phyloP scores from a whole-genome alignment of 148 eudicot species.

The Spergularia bocconei region DNA sequence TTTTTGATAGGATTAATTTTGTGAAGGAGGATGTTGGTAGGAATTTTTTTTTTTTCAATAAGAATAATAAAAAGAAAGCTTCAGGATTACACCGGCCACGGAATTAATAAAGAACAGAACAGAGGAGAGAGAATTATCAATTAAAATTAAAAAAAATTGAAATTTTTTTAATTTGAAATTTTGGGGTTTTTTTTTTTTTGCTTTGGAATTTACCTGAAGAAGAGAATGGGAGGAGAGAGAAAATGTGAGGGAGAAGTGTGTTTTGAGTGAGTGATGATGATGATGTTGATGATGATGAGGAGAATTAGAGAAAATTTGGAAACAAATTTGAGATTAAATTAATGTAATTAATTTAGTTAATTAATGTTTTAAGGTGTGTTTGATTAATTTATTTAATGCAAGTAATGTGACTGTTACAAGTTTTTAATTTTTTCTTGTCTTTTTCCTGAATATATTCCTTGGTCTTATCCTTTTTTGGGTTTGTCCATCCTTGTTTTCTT shows the following conservation, averaged over 20 bases:
- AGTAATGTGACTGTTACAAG: too few species aligned
- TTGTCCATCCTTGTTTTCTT: too few species aligned
- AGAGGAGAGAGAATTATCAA: slow-evolving; percentile 6
- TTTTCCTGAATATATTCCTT: too few species aligned
- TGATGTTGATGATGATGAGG: not conserved
- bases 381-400: too few species aligned
- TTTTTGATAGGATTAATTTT: not conserved
- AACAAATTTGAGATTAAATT: too few species aligned
- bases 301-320: too few species aligned
- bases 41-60: too few species aligned
- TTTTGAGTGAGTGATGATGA: slow-evolving; percentile 4
- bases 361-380: too few species aligned
- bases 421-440: too few species aligned
- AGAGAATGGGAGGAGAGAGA: not conserved
- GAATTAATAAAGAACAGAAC: not conserved
- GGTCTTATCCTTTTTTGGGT: too few species aligned
- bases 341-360: too few species aligned
- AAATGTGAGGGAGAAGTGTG: not conserved
- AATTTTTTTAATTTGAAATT: not conserved
- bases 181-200: not conserved
- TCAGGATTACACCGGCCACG: not conserved
- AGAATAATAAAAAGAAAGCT: not conserved
- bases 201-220: not conserved
- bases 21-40: not conserved
- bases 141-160: not conserved